phyloP scores from a whole-genome alignment of 169 alveolate species.

The Plasmodium billcollinsi region DNA sequence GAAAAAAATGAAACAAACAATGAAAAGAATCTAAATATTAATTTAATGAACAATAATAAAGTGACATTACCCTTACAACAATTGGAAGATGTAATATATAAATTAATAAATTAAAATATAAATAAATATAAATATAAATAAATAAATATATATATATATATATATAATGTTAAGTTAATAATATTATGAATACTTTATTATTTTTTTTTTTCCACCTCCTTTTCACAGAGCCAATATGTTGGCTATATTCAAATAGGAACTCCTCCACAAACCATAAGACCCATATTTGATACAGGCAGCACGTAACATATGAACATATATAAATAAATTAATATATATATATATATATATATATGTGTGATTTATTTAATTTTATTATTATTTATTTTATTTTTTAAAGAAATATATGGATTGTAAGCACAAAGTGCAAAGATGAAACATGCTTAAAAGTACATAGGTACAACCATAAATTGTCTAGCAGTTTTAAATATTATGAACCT shows the following conservation, averaged over 20 bases:
- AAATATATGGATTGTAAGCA: slow-evolving; percentile 83
- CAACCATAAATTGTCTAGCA: slow-evolving; percentile 66
- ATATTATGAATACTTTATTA: neutral
- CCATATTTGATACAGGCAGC: slow-evolving; percentile 91
- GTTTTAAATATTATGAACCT: slow-evolving; percentile 69
- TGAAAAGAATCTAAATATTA: neutral
- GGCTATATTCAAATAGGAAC: slow-evolving; percentile 84
- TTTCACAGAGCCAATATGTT: slow-evolving; percentile 80
- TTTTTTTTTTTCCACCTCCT: neutral
- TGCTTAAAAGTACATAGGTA: slow-evolving; percentile 80
- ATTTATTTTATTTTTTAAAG: slow-evolving; percentile 27
- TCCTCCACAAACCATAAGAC: slow-evolving; percentile 87
- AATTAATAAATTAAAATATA: neutral
- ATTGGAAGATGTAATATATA: slow-evolving; percentile 43
- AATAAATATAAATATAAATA: neutral
- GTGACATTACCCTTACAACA: slow-evolving; percentile 61
- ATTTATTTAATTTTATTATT: neutral
- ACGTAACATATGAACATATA: slow-evolving; percentile 75
- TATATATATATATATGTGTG: neutral
- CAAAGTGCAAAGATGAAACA: slow-evolving; percentile 80
- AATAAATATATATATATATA: neutral
- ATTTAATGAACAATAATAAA: neutral
- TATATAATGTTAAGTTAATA: neutral
- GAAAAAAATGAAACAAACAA: slow-evolving; percentile 5
- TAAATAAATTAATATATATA: neutral